A percentile compares a stretch with the other conserved stretches of the same genome.
These are phyloP conservation scores for Xylariales sp. DNA, from an alignment of 2,329 filamentous ascomycete genomes.

Conservation along the genomic window DNA sequence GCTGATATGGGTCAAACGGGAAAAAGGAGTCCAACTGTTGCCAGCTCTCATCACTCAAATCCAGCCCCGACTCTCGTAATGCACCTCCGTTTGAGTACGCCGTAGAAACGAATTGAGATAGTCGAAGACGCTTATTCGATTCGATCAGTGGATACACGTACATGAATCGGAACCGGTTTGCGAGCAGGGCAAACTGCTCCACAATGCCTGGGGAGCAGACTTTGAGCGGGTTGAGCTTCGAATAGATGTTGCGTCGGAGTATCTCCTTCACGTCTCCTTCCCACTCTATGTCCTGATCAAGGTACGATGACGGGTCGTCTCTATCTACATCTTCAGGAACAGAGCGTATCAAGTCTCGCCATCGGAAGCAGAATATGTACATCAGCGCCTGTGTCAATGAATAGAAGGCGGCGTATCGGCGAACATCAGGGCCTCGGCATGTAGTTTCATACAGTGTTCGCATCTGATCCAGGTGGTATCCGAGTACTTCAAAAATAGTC, in stretches of 20 bases:
- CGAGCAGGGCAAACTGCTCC: slow-evolving; percentile 82
- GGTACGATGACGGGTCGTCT: slow-evolving; percentile 56
- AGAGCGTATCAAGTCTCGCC: slow-evolving; percentile 77
- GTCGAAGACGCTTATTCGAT: slow-evolving; percentile 82
- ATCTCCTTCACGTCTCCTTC: slow-evolving; percentile 68
- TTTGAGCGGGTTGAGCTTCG: slow-evolving; percentile 88
- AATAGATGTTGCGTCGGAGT: slow-evolving; percentile 75
- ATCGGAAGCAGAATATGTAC: slow-evolving; percentile 97
- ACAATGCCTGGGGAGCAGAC: slow-evolving; percentile 91
- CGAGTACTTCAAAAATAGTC: slow-evolving; percentile 75
- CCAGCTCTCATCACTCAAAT: slow-evolving; percentile 65
- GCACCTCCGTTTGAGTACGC: slow-evolving; percentile 52
- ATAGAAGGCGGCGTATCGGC: slow-evolving; percentile 81
- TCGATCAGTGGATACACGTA: slow-evolving; percentile 88
- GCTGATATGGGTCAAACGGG: slow-evolving; percentile 92
- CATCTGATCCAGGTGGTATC: slow-evolving; percentile 71
- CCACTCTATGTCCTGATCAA: slow-evolving; percentile 74
- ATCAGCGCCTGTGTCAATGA: slow-evolving; percentile 82
- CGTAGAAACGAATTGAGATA: slow-evolving; percentile 64
- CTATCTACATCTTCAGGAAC: slow-evolving; percentile 57
- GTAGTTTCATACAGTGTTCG: slow-evolving; percentile 66
- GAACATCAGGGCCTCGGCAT: slow-evolving; percentile 81
- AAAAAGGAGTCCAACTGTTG: slow-evolving; percentile 93
- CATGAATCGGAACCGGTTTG: slow-evolving; percentile 79
- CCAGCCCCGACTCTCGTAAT: slow-evolving; percentile 47